Evolutionary conservation across 2,329 filamentous ascomycete species (phyloP), one percentile per base, ranked within the genome.

Genomic region (Pyrenochaeta sp.): DNA sequence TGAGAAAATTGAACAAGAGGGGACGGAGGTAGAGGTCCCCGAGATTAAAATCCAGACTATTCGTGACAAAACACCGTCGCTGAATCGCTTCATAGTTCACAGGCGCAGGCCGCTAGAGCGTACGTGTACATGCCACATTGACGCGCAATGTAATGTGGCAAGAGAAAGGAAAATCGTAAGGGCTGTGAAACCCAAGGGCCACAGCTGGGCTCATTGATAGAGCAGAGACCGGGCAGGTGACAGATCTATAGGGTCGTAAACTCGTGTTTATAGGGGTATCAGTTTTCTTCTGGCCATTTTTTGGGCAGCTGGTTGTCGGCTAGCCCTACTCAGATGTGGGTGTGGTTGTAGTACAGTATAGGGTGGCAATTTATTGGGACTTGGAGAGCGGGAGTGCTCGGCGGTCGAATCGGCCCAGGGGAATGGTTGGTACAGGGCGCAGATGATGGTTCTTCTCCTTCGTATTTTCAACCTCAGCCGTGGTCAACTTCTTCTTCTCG

Each of bases 241-340:
- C 63, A 57, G 48, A 37, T 69, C 65, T 68, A 69, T 65, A 47
- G 52, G 51, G 60, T 69, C 65, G 62, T 69, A 58, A 69, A 63
- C 52, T 65, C 64, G 58, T 67, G 44, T 67, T 52, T 66, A 63
- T 55, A 48, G 53, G 63, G 65, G 65, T 69, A 68, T 69, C 63
- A 55, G 61, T 48, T 62, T 67, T 59, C 55, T 55, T 58, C 60
- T 51, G 53, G 51, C 43, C 49, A 53, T 58, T 39, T 50, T 56
- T 50, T 39, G 55, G 41, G 40, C 37, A 35, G 43, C 44, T 34
- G 40, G 21, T 27, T 36, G 22, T 7, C 10, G 27, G 44, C 44
- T 30, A 14, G 41, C 45, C 50, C 48, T 45, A 43, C 50, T 43
- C 24, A 39, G 46, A 48, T 54, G 44, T 44, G 41, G 32, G 37